A percentile compares a stretch with the other conserved stretches of the same genome.
Conservation (phyloP, 306 rosid genomes). For the Aeschynomene evenia region DNA sequence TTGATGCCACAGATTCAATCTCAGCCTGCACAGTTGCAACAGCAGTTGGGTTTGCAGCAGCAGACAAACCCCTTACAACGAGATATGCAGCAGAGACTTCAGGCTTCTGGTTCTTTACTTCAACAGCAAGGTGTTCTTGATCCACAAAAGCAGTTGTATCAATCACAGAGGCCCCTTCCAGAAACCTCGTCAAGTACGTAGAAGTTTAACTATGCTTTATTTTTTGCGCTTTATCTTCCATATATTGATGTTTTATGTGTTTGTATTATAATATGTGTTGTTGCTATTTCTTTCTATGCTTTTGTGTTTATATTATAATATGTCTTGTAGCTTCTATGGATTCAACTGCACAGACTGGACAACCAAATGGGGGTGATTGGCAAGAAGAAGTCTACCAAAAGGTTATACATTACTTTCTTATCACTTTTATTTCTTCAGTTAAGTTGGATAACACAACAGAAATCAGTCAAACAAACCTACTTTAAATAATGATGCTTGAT, state of each 20-base stretch:
- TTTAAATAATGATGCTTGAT: constrained; percentile 6
- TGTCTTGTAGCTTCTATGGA: constrained; percentile 71
- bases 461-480: constrained; percentile 7
- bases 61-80: constrained; percentile 72
- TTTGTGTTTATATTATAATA: constrained; percentile 19
- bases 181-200: constrained; percentile 86
- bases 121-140: constrained; percentile 74
- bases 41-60: constrained; percentile 77
- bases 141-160: constrained; percentile 89
- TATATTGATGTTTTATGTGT: constrained; percentile 12
- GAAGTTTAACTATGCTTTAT: constrained; percentile 22
- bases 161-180: constrained; percentile 72
- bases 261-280: constrained; percentile 31
- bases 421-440: neutral
- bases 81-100: constrained; percentile 90
- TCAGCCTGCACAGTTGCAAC: constrained; percentile 88
- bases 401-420: constrained; percentile 46
- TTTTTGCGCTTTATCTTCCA: constrained; percentile 4
- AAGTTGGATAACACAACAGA: constrained; percentile 12
- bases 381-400: constrained; percentile 84
- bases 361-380: constrained; percentile 76
- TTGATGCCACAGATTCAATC: constrained; percentile 82
- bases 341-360: constrained; percentile 91
- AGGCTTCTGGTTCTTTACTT: constrained; percentile 67
- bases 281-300: constrained; percentile 25